A percentile compares a stretch with the other conserved stretches of the same genome.
Conservation (phyloP, 2,329 filamentous ascomycete genomes). For the Pseudogymnoascus sp. region DNA sequence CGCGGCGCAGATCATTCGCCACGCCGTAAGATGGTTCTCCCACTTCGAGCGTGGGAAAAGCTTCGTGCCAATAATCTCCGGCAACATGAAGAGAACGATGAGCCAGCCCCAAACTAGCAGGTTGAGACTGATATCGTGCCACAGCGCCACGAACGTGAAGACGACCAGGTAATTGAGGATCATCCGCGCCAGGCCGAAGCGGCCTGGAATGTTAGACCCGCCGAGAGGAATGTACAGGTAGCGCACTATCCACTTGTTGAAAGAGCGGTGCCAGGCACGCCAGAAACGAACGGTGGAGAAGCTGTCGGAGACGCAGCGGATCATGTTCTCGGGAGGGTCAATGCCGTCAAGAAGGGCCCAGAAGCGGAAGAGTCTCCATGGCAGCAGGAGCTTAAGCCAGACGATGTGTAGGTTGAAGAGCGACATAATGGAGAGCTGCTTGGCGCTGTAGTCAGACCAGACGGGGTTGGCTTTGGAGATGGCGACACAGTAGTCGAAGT, state of each 20-base stretch:
- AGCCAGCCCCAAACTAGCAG: conserved; percentile 96
- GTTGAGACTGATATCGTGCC: conserved; percentile 92
- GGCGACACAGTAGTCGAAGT: conserved; percentile 89
- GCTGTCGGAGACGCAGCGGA: conserved; percentile 92
- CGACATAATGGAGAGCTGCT: conserved; percentile 81
- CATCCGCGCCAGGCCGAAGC: conserved; percentile 45
- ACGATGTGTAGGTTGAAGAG: conserved; percentile 97
- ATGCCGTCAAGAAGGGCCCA: conserved; percentile 87
- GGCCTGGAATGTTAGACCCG: conserved; percentile 49
- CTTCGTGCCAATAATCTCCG: conserved; percentile 66
- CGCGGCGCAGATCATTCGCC: conserved; percentile 71
- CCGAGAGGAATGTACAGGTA: conserved; percentile 93
- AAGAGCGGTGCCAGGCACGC: conserved; percentile 92
- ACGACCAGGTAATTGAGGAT: conserved; percentile 73
- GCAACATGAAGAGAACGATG: conserved; percentile 85
- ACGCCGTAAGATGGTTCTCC: conserved; percentile 60
- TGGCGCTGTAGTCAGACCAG: conserved; percentile 78
- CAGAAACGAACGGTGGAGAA: conserved; percentile 88
- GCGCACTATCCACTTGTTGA: conserved; percentile 88
- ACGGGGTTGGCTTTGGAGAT: conserved; percentile 74
- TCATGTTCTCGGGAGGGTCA: conserved; percentile 96
- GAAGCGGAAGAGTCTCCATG: conserved; percentile 98
- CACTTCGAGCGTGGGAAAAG: conserved; percentile 67
- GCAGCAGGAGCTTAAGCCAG: conserved; percentile 93
- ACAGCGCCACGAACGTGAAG: conserved; percentile 94